Conservation (phyloP, 2,329 filamentous ascomycete species). For the Ophiocordyceps unilateralis region DNA sequence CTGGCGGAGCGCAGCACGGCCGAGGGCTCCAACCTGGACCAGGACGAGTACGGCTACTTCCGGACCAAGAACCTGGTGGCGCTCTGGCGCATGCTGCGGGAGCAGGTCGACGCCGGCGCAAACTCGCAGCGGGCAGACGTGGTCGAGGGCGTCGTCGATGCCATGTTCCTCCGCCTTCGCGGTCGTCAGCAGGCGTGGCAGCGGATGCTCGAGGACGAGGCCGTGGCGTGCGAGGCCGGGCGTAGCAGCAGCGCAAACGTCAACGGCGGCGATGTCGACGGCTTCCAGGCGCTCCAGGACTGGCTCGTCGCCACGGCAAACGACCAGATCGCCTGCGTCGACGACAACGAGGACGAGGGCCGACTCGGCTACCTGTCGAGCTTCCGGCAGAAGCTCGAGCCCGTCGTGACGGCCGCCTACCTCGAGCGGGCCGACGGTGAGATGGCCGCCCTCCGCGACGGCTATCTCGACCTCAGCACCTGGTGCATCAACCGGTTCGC, state of each 20-base stretch:
- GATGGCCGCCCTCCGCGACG: slow-evolving; percentile 61
- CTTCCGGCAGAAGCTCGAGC: slow-evolving; percentile 70
- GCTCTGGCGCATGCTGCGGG: slow-evolving; percentile 93
- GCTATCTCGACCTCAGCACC: slow-evolving; percentile 87
- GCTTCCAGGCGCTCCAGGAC: slow-evolving; percentile 71
- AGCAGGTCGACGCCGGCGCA: slow-evolving; percentile 74
- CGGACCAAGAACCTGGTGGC: slow-evolving; percentile 83
- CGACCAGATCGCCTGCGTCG: slow-evolving; percentile 96
- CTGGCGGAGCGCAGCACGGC: slow-evolving; percentile 62
- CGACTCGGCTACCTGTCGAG: slow-evolving; percentile 68
- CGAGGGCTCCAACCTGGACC: slow-evolving; percentile 61
- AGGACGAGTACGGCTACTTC: slow-evolving; percentile 78
- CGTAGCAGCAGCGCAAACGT: slow-evolving; percentile 29
- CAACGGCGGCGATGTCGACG: slow-evolving; percentile 43
- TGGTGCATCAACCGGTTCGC: slow-evolving; percentile 84
- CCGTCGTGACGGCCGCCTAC: slow-evolving; percentile 66
- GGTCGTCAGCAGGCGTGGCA: slow-evolving; percentile 75
- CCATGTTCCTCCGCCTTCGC: slow-evolving; percentile 82
- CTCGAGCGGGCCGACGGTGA: slow-evolving; percentile 58
- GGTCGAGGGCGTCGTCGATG: slow-evolving; percentile 84
- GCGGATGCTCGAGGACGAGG: slow-evolving; percentile 74
- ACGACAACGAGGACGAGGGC: slow-evolving; percentile 66
- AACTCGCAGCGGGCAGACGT: slow-evolving; percentile 79
- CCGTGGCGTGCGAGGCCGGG: slow-evolving; percentile 48
- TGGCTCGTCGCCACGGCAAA: slow-evolving; percentile 96